Evolutionary conservation across 176 grass and related monocot species (phyloP), one percentile per base, ranked within the genome.

Genomic region (Ensete glaucum): DNA sequence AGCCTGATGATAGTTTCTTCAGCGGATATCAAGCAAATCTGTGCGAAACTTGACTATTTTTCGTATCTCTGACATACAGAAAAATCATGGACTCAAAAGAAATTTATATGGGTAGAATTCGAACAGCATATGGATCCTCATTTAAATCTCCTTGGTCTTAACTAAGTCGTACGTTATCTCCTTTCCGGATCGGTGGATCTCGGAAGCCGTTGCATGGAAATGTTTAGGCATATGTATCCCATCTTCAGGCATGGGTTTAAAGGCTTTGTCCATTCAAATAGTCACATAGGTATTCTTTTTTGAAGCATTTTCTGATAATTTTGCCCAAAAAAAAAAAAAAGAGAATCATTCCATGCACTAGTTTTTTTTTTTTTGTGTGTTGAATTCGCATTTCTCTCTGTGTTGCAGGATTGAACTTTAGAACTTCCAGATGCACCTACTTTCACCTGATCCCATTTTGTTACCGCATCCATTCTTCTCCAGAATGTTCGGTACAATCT

Each of bases 401-500:
- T 74, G 43, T 76, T 80, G 52, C 80, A 87, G 80, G 80, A 65
- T 64, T 67, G 22, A 54, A 57, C 64, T 63, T n/a, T 43, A 82
- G 64, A 29, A 24, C 85, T 17, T 71, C 85, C 16, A 20, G 74
- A 14, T 65, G 1, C 11, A 63, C 52, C 52, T 77, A 19, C 0
- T 5, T 71, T 26, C 85, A 68, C 75, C 4, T 73, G 22, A 78
- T 15, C 0, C 76, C 22, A 1, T 69, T 9, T 50, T 51, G 16
- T 9, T 67, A 34, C 2, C 62, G 3, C 54, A 57, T 72, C 24
- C 83, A 60, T 66, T 63, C 78, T 6, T 82, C 78, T 57, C 43
- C 72, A 2, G 70, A 70, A 29, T 83, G 5, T 79, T 82, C 85
- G n/a, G 67, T 74, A 48, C 55, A 76, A n/a, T 86, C 85, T 17